Base-by-base conservation (phyloP, 495 filamentous ascomycete genomes). In the Neurospora sp. region DNA sequence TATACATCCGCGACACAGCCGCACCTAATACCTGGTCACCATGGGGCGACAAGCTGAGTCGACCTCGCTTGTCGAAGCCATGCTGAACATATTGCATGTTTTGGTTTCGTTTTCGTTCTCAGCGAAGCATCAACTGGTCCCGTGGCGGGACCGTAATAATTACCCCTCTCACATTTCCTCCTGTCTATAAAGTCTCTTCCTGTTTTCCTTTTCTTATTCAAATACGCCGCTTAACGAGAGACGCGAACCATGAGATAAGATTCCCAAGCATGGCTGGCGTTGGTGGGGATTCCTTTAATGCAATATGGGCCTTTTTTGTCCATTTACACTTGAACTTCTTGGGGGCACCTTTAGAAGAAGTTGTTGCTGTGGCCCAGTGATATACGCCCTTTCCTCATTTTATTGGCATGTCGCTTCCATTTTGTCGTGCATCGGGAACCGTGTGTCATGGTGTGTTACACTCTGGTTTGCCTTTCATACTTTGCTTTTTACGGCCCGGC, bases 251-350 rank as follows among this genome's bases (percentile, higher is more conserved):
- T 75, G 76, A 77, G 42, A 70, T 72, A 66, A 66, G 54, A 66
- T 66, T 70, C 49, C 69, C 62, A 66, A 74, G 76, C 76, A 77
- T 76, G 72, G 76, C 72, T 40, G 74, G 76, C 74, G 74, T 75
- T 77, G 66, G 60, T 71, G 72, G 54, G 54, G 12, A 8, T 66
- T 66, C 54, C 27, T 31, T 35, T 31, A 66, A 66, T 66, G 54
- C 54, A 66, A 66, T 8, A 9, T 37, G 23, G 54, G 54, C 2
- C 54, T 27, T 4, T 4, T 31, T 66, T 18, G 23, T 66, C 54
- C 54, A 16, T 35, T 66, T 66, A 16, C 27, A 62, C 27, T 66
- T 18, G 12, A 66, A 27, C 5, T 35, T 66, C 14, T 66, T 66
- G 54, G 54, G 27, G 12, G 27, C 49, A 27, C 20, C 11, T 60